Evolutionary conservation across 164 flowering plant species (phyloP).

Genomic region (Berberis thunbergii): DNA sequence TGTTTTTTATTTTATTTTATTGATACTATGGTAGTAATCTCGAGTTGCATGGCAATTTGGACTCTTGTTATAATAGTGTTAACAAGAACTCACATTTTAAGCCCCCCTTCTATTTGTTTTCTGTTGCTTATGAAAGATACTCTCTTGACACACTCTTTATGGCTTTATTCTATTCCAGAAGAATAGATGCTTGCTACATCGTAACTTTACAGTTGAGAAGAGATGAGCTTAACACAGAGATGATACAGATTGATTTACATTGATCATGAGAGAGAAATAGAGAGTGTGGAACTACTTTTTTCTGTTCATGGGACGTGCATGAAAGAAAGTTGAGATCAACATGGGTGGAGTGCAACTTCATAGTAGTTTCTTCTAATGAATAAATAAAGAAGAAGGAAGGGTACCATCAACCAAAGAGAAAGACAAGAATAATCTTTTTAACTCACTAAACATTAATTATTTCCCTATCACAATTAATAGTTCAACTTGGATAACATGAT

Average conservation of each 20-base stretch:
- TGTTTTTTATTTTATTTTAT: too few species aligned
- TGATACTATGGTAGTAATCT: too few species aligned
- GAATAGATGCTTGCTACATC: neutral
- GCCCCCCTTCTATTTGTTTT: constrained; percentile 5
- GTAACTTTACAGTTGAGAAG: neutral
- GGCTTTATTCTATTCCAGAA: constrained; percentile 35
- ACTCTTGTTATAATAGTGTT: constrained; percentile 3
- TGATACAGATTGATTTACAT: neutral
- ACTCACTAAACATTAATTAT: too few species aligned
- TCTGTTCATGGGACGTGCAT: constrained; percentile 35
- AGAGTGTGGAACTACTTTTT: constrained; percentile 28
- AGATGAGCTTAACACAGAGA: neutral
- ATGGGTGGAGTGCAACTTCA: constrained; percentile 30
- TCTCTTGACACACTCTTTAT: constrained; percentile 15
- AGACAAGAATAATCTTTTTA: constrained; percentile 32
- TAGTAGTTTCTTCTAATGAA: constrained; percentile 48
- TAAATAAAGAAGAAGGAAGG: constrained; percentile 20
- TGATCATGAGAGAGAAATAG: constrained; percentile 25
- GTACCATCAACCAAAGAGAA: constrained; percentile 12
- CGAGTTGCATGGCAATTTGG: constrained; percentile 4
- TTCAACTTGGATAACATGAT: too few species aligned
- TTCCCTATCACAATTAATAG: too few species aligned
- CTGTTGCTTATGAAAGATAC: constrained; percentile 11
- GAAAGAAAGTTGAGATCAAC: constrained; percentile 22
- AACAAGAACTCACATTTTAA: constrained; percentile 9